Base-by-base conservation (phyloP, 2,329 filamentous ascomycete species). In the Fusarium xyrophilum region DNA sequence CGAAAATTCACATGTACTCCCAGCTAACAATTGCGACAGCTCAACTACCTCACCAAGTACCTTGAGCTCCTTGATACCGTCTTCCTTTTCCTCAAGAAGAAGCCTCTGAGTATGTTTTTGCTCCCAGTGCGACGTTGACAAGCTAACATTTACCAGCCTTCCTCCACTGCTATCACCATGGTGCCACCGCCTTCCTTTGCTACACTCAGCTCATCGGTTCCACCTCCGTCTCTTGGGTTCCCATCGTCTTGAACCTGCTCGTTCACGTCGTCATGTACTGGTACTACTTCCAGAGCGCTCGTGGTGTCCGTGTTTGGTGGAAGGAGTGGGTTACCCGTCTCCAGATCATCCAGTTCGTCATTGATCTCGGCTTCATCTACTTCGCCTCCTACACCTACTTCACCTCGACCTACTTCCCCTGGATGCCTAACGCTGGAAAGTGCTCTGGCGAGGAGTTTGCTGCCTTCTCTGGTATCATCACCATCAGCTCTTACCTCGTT, bases 221-320 rank as follows among this genome's bases (percentile, higher is more conserved):
- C 77, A 98, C 95, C 46, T 88, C 95, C 43, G 95, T 98, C 60
- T 97, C 94, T 65, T 98, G 95, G 95, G 93, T 97, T 58, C 90
- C 91, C 67, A 98, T 98, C 79, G 91, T 89, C 56, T 88, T 98
- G 75, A 98, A 98, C 87, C 83, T 98, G 77, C 89, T 88, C 69
- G 95, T 98, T 57, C 95, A 98, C 83, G 95, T 98, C 62, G 92
- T 97, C 79, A 98, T 98, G 95, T 98, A 98, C 90, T 97, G 94
- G 94, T 98, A 98, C 89, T 98, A 98, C 88, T 98, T 98, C 90
- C 95, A 98, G 87, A 95, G 93, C 77, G 94, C 95, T 57, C 93
- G 95, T 74, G 96, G 96, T 73, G 89, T 98, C 81, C 91, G 90
- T 76, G 96, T 97, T 82, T 97, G 94, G 94, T 98, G 95, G 95